These are phyloP conservation scores for Pichia sorboxylosa DNA, from an alignment of 1,139 yeast genomes.

Conservation along the genomic window DNA sequence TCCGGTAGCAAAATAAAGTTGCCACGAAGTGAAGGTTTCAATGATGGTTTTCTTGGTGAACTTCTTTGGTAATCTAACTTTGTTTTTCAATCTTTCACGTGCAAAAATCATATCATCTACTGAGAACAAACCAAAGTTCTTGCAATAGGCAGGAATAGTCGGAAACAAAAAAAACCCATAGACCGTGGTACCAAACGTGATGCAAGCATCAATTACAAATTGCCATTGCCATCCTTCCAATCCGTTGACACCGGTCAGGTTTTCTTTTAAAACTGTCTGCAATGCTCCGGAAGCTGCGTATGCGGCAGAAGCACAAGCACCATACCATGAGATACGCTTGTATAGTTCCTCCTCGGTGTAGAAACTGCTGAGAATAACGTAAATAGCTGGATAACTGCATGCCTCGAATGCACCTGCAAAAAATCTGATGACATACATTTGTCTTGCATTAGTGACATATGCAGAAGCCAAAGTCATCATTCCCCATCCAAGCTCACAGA, in stretches of 20 bases:
- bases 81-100: neutral
- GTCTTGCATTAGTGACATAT: conserved; percentile 30
- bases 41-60: too few relatives aligned
- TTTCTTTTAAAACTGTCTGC: conserved; percentile 24
- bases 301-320: conserved; percentile 28
- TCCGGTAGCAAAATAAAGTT: too few relatives aligned
- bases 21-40: too few relatives aligned
- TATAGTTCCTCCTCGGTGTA: conserved; percentile 35
- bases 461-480: conserved; percentile 47
- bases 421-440: conserved; percentile 41
- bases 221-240: conserved; percentile 71
- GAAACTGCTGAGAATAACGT: conserved; percentile 53
- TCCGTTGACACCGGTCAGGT: conserved; percentile 41
- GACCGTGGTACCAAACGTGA: conserved; percentile 29
- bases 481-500: conserved; percentile 44
- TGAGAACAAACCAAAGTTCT: neutral
- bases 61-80: too few relatives aligned
- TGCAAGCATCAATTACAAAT: conserved; percentile 58
- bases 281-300: conserved; percentile 32
- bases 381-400: conserved; percentile 47
- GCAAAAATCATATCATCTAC: neutral
- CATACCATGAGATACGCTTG: conserved; percentile 23
- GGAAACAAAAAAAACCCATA: conserved; percentile 12
- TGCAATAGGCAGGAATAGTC: conserved; percentile 4
- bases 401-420: conserved; percentile 55